Evolutionary conservation across 768 basidiomycete genomes (phyloP), one percentile per base, ranked within the genome.

Genomic region (Pleurotus cornucopiae): DNA sequence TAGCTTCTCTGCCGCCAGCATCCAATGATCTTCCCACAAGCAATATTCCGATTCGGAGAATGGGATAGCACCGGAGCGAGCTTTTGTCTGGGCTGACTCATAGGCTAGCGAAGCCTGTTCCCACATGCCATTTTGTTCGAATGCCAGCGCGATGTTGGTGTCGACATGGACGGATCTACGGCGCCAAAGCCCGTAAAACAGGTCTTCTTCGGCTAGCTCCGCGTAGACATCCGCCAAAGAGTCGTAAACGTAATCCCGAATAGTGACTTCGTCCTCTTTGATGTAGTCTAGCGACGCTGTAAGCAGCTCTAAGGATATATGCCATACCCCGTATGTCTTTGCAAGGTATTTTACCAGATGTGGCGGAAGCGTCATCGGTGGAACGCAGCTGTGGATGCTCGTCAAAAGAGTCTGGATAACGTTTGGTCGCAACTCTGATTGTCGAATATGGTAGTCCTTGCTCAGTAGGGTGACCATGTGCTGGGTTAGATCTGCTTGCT

Each of bases 21-120:
- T 90, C 96, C 97, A 99, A 68, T 99, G 97, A 67, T 99, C 97
- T 64, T 99, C 97, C 97, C 97, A 99, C 16, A 99, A 76, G 63
- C 91, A 94, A 68, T 95, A 98, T 69, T 99, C 97, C 1, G 89
- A 79, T 69, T 99, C 97, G 11, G 90, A 88, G 74, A 95, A 98
- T 1, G 94, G 86, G 53, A 97, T 84, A 5, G 81, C 74, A 4
- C 93, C 92, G 3, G 82, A 77, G 46, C 94, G 80, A 6, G 94
- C 88, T 69, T 87, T 91, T 61, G 76, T 85, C 71, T 98, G 95
- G 1, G 95, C 97, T 21, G 76, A 73, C 70, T 99, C 97, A 69
- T 99, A 98, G 40, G 87, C 81, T 58, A 77, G 83, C 39, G 90
- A 83, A 0, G 97, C 94, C 64, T 94, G 87, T 26, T 91, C 89